A percentile compares a stretch with the other conserved stretches of the same genome.
These are phyloP conservation scores for Rhododendron ovatum DNA, from an alignment of 148 eudicot species.

Conservation along the genomic window DNA sequence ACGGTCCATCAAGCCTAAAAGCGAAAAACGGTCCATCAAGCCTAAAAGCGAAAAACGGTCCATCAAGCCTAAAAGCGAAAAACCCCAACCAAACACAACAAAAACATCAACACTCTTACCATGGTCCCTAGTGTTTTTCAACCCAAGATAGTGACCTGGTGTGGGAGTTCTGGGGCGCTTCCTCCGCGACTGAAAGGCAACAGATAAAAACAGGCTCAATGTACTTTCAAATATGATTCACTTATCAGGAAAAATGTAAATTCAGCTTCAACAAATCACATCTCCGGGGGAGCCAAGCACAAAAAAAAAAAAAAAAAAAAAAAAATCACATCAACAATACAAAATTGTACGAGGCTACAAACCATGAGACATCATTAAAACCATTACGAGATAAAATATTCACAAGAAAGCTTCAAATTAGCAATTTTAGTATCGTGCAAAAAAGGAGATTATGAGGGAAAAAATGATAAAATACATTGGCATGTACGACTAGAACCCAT, in stretches of 20 bases:
- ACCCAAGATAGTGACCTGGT: constrained; percentile 93
- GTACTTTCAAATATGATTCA: not conserved
- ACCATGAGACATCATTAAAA: not conserved
- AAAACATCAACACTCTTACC: constrained; percentile 24
- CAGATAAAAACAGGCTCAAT: constrained; percentile 8
- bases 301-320: too few species aligned
- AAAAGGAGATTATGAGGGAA: not conserved
- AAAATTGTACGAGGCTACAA: not conserved
- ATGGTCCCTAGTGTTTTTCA: constrained; percentile 59
- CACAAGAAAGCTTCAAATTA: constrained; percentile 1
- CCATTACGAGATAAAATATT: not conserved
- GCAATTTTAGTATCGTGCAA: not conserved
- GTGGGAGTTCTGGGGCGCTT: constrained; percentile 98
- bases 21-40: not conserved
- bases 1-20: not conserved
- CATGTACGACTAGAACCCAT: constrained; percentile 33
- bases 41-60: too few species aligned
- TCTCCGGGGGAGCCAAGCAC: too few species aligned
- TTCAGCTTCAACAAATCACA: not conserved
- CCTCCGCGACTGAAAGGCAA: constrained; percentile 78
- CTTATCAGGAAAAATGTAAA: not conserved
- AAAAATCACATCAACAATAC: not conserved
- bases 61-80: not conserved
- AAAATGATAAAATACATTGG: constrained; percentile 9
- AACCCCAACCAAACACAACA: constrained; percentile 3